These are phyloP conservation scores for Phylloporus sp. DNA, from an alignment of 768 basidiomycete genomes.

Conservation along the genomic window DNA sequence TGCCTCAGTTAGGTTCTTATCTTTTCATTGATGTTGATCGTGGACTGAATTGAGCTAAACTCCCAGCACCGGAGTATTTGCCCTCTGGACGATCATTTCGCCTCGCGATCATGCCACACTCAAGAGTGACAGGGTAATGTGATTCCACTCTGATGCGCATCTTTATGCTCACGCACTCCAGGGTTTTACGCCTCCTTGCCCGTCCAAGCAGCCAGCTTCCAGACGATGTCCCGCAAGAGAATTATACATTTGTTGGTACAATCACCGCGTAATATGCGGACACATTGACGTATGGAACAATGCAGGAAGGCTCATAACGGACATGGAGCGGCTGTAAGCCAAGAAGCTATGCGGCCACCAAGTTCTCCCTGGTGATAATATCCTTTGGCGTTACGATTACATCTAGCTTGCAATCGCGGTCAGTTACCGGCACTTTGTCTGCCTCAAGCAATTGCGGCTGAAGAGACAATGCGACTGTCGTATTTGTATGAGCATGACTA, in stretches of 20 bases:
- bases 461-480: constrained; percentile 59
- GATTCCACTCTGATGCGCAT: constrained; percentile 14
- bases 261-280: constrained; percentile 17
- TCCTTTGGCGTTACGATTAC: constrained; percentile 50
- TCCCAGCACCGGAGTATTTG: constrained; percentile 36
- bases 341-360: constrained; percentile 19
- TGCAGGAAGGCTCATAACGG: constrained; percentile 20
- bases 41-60: constrained; percentile 3
- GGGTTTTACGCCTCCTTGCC: constrained; percentile 39
- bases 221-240: constrained; percentile 15
- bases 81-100: constrained; percentile 43
- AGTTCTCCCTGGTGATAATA: constrained; percentile 23
- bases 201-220: constrained; percentile 28
- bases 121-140: constrained; percentile 39
- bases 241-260: constrained; percentile 24
- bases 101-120: constrained; percentile 39
- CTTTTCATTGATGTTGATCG: constrained; percentile 5
- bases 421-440: constrained; percentile 49
- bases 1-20: constrained; percentile 58
- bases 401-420: constrained; percentile 64
- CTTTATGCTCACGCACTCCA: constrained; percentile 22
- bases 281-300: constrained; percentile 8
- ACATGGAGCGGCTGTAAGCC: constrained; percentile 21
- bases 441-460: constrained; percentile 57
- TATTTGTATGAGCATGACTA: constrained; percentile 11